A percentile compares a stretch with the other conserved stretches of the same genome.
These are phyloP conservation scores for Lecanicillium sp. DNA, from an alignment of 2,329 filamentous ascomycete genomes.

Conservation along the genomic window DNA sequence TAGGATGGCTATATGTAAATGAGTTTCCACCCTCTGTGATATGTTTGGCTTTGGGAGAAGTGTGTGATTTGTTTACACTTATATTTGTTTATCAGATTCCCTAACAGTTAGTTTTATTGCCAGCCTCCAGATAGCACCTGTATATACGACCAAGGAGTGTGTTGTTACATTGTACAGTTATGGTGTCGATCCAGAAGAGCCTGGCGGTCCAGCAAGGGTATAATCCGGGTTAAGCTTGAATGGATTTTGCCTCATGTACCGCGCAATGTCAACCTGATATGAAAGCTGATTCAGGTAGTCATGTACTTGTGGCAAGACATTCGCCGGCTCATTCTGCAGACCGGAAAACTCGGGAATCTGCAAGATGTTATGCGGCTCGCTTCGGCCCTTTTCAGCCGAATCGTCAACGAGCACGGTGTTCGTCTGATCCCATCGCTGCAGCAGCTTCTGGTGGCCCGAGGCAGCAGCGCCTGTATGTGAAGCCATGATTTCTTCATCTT, in stretches of 20 bases:
- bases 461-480: conserved; percentile 33
- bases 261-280: conserved; percentile 51
- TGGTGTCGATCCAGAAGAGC: too few species aligned
- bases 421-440: conserved; percentile 61
- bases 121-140: too few species aligned
- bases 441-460: too few species aligned
- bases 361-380: conserved; percentile 77
- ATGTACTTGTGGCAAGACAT: conserved; percentile 49
- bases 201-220: not conserved
- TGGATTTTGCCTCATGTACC: conserved; percentile 44
- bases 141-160: too few species aligned
- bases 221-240: conserved; percentile 33
- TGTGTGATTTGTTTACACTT: too few species aligned
- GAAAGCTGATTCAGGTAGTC: conserved; percentile 51
- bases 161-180: too few species aligned
- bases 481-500: conserved; percentile 30
- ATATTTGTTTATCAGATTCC: too few species aligned
- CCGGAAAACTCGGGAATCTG: conserved; percentile 69
- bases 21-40: too few species aligned
- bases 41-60: too few species aligned
- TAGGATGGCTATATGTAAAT: not conserved
- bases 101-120: too few species aligned
- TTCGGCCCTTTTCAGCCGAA: conserved; percentile 67
- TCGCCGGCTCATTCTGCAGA: conserved; percentile 26
- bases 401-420: conserved; percentile 93